phyloP scores from a whole-genome alignment of 345 rosid genomes.

The Syzygium jambos region DNA sequence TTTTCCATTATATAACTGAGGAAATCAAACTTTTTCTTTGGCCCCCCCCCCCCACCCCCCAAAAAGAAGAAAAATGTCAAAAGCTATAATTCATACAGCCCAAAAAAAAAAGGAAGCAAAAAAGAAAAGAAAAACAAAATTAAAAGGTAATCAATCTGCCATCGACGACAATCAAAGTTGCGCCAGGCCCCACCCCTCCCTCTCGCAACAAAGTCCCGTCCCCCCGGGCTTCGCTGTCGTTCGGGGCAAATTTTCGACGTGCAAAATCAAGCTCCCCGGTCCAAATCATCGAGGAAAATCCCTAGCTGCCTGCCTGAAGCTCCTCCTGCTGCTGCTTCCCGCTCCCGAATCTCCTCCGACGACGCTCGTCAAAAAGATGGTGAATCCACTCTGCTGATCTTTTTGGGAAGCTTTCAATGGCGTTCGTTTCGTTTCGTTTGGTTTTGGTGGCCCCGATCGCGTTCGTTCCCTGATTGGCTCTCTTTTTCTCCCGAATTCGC shows the following conservation, averaged over 20 bases:
- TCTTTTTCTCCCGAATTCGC: background rate
- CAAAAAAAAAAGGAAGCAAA: fast-evolving
- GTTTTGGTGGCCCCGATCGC: background rate
- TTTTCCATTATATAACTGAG: background rate
- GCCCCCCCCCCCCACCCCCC: too few relatives aligned
- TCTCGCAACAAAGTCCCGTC: background rate
- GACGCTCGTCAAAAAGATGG: background rate
- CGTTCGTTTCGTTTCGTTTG: background rate
- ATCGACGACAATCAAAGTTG: background rate
- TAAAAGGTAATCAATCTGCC: background rate
- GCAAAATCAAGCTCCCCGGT: background rate
- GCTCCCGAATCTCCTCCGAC: background rate
- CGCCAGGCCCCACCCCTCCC: background rate
- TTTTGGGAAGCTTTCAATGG: background rate
- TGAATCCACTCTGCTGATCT: background rate
- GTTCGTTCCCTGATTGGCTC: background rate
- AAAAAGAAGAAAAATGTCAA: too few relatives aligned
- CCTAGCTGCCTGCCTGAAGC: background rate
- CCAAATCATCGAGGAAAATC: background rate
- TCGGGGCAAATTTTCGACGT: background rate
- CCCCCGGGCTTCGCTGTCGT: background rate
- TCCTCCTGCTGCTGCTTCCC: background rate
- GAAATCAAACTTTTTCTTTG: background rate
- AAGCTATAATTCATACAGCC: too few relatives aligned
- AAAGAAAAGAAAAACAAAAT: background rate